Conservation (phyloP, 257 asterid genomes). For the Salvia splendens region DNA sequence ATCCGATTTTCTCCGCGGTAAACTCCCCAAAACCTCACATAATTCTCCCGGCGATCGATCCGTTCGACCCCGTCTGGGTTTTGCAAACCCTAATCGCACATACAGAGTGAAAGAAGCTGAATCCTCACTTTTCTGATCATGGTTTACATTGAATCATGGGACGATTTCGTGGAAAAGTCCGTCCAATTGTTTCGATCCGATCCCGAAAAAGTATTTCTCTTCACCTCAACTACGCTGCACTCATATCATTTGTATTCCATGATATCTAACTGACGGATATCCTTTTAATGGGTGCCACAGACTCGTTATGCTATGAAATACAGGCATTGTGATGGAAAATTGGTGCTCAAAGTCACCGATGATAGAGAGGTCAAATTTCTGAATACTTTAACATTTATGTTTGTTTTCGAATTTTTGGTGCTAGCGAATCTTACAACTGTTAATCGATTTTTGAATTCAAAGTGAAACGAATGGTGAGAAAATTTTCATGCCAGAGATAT, state of each 20-base stretch:
- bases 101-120: neutral
- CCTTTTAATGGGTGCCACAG: slow-evolving; percentile 39
- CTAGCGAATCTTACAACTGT: neutral
- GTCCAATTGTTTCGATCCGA: slow-evolving; percentile 68
- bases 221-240: neutral
- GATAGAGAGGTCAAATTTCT: slow-evolving; percentile 61
- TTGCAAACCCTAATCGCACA: neutral
- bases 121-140: slow-evolving; percentile 33
- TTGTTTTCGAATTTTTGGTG: neutral
- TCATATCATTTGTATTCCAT: neutral
- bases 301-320: slow-evolving; percentile 85
- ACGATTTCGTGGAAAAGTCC: slow-evolving; percentile 73
- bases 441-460: neutral
- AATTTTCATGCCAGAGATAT: neutral
- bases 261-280: neutral
- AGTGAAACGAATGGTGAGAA: neutral
- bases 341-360: slow-evolving; percentile 90
- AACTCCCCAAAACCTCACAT: slow-evolving; percentile 15
- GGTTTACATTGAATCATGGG: slow-evolving; percentile 83
- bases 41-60: slow-evolving; percentile 18
- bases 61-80: slow-evolving; percentile 10
- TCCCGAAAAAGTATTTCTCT: slow-evolving; percentile 58
- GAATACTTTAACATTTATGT: neutral
- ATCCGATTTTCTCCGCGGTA: too few species aligned
- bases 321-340: slow-evolving; percentile 83